Conservation (phyloP, 2,329 filamentous ascomycete genomes). For the Pezicula neosporulosa region DNA sequence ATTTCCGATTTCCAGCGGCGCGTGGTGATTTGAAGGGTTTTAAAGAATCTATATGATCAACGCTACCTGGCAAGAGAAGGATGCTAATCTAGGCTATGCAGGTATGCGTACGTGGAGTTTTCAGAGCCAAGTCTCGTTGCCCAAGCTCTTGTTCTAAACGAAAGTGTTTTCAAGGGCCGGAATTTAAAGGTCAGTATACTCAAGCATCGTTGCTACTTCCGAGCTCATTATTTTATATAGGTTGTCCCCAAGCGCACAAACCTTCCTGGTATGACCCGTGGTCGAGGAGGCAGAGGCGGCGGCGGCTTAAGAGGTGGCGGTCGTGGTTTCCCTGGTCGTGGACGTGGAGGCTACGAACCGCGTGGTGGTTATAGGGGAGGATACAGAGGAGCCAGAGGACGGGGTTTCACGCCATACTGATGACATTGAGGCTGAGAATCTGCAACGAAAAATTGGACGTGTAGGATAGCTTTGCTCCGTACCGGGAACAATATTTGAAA, state of each 20-base stretch:
- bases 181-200: slow-evolving; percentile 76
- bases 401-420: slow-evolving; percentile 40
- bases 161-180: slow-evolving; percentile 90
- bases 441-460: slow-evolving; percentile 6
- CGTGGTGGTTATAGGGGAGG: slow-evolving; percentile 50
- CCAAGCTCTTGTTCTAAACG: slow-evolving; percentile 90
- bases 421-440: slow-evolving; percentile 51
- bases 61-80: slow-evolving; percentile 59
- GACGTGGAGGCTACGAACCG: slow-evolving; percentile 49
- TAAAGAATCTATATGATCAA: slow-evolving; percentile 25
- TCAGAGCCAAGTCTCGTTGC: slow-evolving; percentile 89
- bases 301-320: slow-evolving; percentile 39
- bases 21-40: slow-evolving; percentile 2
- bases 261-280: slow-evolving; percentile 87
- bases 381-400: slow-evolving; percentile 15
- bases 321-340: slow-evolving; percentile 41
- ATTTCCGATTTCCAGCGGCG: slow-evolving; percentile 15
- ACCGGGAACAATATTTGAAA: neutral
- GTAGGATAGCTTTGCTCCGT: neutral
- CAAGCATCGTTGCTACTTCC: neutral
- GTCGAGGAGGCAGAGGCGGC: slow-evolving; percentile 56
- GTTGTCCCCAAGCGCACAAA: slow-evolving; percentile 94
- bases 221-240: slow-evolving; percentile 35
- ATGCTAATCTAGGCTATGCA: slow-evolving; percentile 42
- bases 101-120: slow-evolving; percentile 98